Evolutionary conservation across 208 protist species (phyloP).

Genomic region (Leishmania tarentolae): DNA sequence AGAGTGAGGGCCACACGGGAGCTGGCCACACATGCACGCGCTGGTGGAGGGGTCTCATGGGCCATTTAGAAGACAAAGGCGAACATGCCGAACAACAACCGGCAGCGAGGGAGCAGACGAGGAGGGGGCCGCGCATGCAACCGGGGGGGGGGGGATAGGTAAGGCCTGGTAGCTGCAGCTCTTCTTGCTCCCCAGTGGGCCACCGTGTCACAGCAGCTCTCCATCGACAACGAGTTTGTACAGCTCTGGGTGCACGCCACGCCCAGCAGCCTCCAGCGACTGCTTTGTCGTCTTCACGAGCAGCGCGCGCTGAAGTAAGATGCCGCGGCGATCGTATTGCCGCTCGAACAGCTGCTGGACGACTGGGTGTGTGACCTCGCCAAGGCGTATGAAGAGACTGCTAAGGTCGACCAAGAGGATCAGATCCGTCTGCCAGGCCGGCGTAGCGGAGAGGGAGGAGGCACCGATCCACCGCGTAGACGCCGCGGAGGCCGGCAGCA

Average conservation of each 20-base stretch:
- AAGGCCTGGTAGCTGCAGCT: background rate
- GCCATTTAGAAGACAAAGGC: background rate
- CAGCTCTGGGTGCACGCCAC: conserved; percentile 42
- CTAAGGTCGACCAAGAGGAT: conserved; percentile 38
- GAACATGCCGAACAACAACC: background rate
- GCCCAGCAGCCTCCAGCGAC: conserved; percentile 42
- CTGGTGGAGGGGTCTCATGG: background rate
- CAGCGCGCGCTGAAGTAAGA: conserved; percentile 63
- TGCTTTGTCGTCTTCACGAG: conserved; percentile 50
- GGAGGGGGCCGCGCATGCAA: background rate
- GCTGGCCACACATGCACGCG: background rate
- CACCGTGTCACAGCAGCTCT: conserved; percentile 14
- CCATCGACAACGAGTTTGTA: conserved; percentile 37
- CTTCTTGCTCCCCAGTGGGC: background rate
- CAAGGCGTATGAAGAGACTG: conserved; percentile 27
- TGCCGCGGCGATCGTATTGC: conserved; percentile 53
- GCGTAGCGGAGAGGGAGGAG: background rate
- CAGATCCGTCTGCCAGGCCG: conserved; percentile 34
- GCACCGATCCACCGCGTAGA: background rate
- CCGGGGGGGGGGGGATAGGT: background rate
- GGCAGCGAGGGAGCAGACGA: background rate
- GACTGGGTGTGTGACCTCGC: conserved; percentile 32
- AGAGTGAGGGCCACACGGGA: background rate
- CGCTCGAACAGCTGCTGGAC: conserved; percentile 46
- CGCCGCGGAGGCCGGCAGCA: conserved; percentile 2